phyloP scores from a whole-genome alignment of 345 rosid species.

The Gossypium herbaceum region DNA sequence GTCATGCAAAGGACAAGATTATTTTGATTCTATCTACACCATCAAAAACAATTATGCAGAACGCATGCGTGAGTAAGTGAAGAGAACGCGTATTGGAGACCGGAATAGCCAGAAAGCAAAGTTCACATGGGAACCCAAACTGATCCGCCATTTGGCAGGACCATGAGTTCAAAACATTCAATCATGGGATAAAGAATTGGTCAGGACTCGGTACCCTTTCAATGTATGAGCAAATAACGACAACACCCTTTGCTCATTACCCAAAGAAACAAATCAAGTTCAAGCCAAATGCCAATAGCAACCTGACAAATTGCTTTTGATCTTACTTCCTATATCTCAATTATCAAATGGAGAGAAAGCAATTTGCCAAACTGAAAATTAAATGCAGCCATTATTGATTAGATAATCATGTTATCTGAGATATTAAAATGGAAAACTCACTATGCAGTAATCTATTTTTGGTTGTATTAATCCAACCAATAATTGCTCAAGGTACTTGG shows the following conservation, averaged over 20 bases:
- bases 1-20: slow-evolving; percentile 11
- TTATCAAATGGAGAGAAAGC: not conserved
- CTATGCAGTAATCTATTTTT: not conserved
- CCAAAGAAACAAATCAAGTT: not conserved
- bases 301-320: slow-evolving; percentile 6
- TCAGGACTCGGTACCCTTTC: not conserved
- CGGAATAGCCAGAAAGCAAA: slow-evolving; percentile 12
- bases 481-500: not conserved
- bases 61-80: slow-evolving; percentile 7
- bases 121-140: slow-evolving; percentile 32
- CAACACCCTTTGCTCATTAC: not conserved
- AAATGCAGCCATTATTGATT: not conserved
- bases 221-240: slow-evolving; percentile 4
- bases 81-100: slow-evolving; percentile 13
- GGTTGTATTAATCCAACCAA: not conserved
- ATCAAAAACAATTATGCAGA: not conserved
- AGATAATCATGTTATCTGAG: not conserved
- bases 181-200: not conserved
- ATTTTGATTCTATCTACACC: slow-evolving; percentile 20
- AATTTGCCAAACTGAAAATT: not conserved
- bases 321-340: not conserved
- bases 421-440: not conserved
- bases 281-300: not conserved
- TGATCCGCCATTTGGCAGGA: slow-evolving; percentile 18
- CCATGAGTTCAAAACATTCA: slow-evolving; percentile 14